Percentiles rank a stretch among this genome's conserved stretches.
These are phyloP conservation scores for Gossypium schwendimanii DNA, from an alignment of 441 rosid genomes.

Conservation along the genomic window DNA sequence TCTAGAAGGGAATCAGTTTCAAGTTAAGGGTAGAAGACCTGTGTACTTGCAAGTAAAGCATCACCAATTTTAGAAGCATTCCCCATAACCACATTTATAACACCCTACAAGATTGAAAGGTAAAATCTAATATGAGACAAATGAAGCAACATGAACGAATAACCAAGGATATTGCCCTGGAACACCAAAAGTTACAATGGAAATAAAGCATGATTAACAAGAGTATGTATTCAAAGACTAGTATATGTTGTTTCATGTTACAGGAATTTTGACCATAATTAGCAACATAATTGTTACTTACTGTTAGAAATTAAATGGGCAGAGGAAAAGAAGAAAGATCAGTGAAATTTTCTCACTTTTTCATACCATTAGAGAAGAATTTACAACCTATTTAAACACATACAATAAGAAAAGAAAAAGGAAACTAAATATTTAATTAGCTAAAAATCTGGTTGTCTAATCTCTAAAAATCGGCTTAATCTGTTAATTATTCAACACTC, in stretches of 20 bases:
- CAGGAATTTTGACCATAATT: not conserved
- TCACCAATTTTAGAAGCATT: constrained; percentile 88
- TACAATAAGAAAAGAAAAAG: too few relatives aligned
- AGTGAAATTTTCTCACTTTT: too few relatives aligned
- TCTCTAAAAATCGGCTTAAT: too few relatives aligned
- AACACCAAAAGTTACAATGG: not conserved
- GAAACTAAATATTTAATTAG: too few relatives aligned
- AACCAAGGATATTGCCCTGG: not conserved
- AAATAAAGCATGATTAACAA: not conserved
- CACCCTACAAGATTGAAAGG: constrained; percentile 53
- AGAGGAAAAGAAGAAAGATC: too few relatives aligned
- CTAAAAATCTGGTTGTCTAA: too few relatives aligned
- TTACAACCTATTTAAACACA: too few relatives aligned
- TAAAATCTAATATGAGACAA: constrained; percentile 12
- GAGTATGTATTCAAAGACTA: not conserved
- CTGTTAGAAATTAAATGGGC: too few relatives aligned
- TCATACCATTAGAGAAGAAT: too few relatives aligned
- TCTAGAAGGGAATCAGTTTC: constrained; percentile 3
- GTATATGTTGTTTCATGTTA: not conserved
- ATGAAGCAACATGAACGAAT: not conserved
- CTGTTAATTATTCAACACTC: too few relatives aligned
- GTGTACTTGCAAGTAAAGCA: constrained; percentile 70
- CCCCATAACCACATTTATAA: constrained; percentile 81
- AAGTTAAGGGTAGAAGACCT: constrained; percentile 39
- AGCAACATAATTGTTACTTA: not conserved